Conservation (phyloP, 805 yeast species). For the Metschnikowia arizonensis region DNA sequence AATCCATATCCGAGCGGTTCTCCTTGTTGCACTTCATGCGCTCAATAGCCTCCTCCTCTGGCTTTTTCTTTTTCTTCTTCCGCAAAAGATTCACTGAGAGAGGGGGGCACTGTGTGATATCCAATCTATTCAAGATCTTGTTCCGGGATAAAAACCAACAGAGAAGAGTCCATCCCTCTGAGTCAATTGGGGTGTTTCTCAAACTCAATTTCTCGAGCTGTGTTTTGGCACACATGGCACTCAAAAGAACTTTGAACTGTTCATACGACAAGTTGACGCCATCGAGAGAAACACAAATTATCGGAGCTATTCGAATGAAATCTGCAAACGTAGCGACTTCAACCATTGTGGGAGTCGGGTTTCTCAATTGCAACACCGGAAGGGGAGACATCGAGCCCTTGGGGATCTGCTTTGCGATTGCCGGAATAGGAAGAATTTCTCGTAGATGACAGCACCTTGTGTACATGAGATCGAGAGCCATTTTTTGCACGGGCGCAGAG, state of each 20-base stretch:
- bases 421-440: slow-evolving; percentile 89
- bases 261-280: slow-evolving; percentile 70
- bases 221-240: slow-evolving; percentile 63
- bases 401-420: slow-evolving; percentile 77
- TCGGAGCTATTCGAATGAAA: slow-evolving; percentile 80
- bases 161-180: slow-evolving; percentile 71
- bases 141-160: slow-evolving; percentile 72
- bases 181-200: slow-evolving; percentile 70
- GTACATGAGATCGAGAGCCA: slow-evolving; percentile 69
- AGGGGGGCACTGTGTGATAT: slow-evolving; percentile 65
- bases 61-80: slow-evolving; percentile 27
- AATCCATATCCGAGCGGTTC: slow-evolving; percentile 73
- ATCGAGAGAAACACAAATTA: slow-evolving; percentile 70
- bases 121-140: slow-evolving; percentile 53
- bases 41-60: slow-evolving; percentile 25
- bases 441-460: slow-evolving; percentile 91
- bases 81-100: slow-evolving; percentile 43
- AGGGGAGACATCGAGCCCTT: slow-evolving; percentile 74
- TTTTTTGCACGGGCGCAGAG: slow-evolving; percentile 35
- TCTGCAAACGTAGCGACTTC: slow-evolving; percentile 87
- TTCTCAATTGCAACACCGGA: slow-evolving; percentile 64
- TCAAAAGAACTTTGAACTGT: slow-evolving; percentile 70
- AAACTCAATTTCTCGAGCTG: slow-evolving; percentile 69
- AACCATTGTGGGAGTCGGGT: slow-evolving; percentile 86
- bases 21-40: slow-evolving; percentile 48